A percentile compares a stretch with the other conserved stretches of the same genome.
These are phyloP conservation scores for Melampsora larici-populina DNA, from an alignment of 1,284 basidiomycete genomes.

Conservation along the genomic window DNA sequence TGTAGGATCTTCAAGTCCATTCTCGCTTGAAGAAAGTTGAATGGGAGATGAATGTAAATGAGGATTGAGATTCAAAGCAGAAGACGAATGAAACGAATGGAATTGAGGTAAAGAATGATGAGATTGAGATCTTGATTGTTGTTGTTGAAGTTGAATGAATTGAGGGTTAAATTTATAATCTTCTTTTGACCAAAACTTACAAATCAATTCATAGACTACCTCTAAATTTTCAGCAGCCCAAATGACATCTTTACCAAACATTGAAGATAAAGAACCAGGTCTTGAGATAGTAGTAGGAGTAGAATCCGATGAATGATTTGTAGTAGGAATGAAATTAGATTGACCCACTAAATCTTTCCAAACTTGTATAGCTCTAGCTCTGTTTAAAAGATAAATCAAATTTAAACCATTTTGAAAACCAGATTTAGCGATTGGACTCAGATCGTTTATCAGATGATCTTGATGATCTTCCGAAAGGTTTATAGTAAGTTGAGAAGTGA, in stretches of 20 bases:
- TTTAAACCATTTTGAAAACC: neutral
- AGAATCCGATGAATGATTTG: neutral
- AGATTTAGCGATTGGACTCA: neutral
- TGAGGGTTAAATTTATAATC: neutral
- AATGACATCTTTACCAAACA: neutral
- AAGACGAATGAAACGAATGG: neutral
- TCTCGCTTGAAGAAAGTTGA: neutral
- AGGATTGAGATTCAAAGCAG: neutral
- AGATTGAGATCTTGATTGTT: neutral
- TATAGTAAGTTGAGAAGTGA: neutral
- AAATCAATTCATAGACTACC: neutral
- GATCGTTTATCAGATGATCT: neutral
- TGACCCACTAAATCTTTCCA: conserved; percentile 28
- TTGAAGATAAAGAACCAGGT: conserved; percentile 13
- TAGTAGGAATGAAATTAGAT: neutral
- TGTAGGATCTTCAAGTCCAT: too few relatives aligned
- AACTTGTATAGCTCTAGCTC: conserved; percentile 20
- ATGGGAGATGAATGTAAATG: neutral
- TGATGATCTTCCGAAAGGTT: too few relatives aligned
- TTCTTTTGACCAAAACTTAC: conserved; percentile 5
- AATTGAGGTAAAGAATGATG: neutral
- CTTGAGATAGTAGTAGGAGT: neutral
- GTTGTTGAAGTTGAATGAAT: neutral
- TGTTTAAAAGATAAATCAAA: neutral
- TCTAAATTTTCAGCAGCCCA: conserved; percentile 20